Evolutionary conservation across 148 eudicot species (phyloP).

Genomic region (Gaultheria prostrata): DNA sequence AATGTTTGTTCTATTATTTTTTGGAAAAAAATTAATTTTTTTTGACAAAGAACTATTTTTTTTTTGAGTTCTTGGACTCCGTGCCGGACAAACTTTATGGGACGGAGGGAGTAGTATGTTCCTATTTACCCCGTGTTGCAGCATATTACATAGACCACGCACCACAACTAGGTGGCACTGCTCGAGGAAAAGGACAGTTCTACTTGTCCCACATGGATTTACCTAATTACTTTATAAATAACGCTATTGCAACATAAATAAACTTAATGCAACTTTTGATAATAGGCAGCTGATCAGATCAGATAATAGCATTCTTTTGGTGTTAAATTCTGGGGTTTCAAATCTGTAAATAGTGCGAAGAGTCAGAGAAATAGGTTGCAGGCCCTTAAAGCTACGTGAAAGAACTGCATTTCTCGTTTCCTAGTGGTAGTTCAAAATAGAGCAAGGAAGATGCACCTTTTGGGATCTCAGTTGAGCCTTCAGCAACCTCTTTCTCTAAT

Average conservation of each 20-base stretch:
- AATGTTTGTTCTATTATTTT: too few relatives aligned
- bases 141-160: background rate
- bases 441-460: constrained; percentile 49
- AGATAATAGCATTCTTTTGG: background rate
- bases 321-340: background rate
- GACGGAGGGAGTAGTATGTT: too few relatives aligned
- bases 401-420: background rate
- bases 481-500: constrained; percentile 89
- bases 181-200: too few relatives aligned
- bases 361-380: background rate
- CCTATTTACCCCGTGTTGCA: background rate
- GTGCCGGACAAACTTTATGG: too few relatives aligned
- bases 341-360: background rate
- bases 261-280: background rate
- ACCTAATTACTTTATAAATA: too few relatives aligned
- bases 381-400: background rate
- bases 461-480: constrained; percentile 89
- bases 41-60: too few relatives aligned
- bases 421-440: background rate
- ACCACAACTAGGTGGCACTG: too few relatives aligned
- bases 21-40: too few relatives aligned
- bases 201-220: too few relatives aligned
- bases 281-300: background rate
- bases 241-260: too few relatives aligned
- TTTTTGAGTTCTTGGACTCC: too few relatives aligned